Percentiles rank a stretch among this genome's conserved stretches.
These are phyloP conservation scores for Polygonum maritimum DNA, from an alignment of 148 eudicot genomes.

Conservation along the genomic window DNA sequence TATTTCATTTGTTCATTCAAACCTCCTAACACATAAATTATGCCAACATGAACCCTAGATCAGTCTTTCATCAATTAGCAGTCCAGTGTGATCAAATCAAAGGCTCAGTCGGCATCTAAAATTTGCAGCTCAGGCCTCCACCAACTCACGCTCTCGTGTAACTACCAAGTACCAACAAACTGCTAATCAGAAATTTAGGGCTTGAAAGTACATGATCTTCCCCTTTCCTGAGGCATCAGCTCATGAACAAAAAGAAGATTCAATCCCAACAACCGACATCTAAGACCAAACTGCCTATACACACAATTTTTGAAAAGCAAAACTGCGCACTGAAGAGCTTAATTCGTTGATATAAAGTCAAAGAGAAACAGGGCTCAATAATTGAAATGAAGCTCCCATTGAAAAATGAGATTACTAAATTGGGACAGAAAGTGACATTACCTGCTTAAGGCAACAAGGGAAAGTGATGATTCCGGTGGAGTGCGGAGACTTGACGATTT, in stretches of 20 bases:
- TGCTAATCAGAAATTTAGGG: not conserved
- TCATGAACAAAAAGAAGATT: not conserved
- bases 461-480: slow-evolving; percentile 59
- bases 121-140: not conserved
- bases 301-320: no score
- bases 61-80: no score
- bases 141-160: not conserved
- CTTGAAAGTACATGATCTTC: not conserved
- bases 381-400: not conserved
- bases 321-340: no score
- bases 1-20: no score
- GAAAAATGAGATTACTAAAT: not conserved
- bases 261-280: slow-evolving; percentile 6
- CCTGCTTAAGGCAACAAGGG: slow-evolving; percentile 86
- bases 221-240: not conserved
- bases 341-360: no score
- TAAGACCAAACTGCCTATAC: not conserved
- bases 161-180: not conserved
- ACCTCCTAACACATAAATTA: no score
- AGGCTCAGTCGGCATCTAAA: no score
- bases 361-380: not conserved
- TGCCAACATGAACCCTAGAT: no score
- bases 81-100: no score
- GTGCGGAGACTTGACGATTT: slow-evolving; percentile 36
- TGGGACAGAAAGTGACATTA: slow-evolving; percentile 11